These are phyloP conservation scores for Taphrina betulina DNA, from an alignment of 1,139 yeast genomes.

Conservation along the genomic window DNA sequence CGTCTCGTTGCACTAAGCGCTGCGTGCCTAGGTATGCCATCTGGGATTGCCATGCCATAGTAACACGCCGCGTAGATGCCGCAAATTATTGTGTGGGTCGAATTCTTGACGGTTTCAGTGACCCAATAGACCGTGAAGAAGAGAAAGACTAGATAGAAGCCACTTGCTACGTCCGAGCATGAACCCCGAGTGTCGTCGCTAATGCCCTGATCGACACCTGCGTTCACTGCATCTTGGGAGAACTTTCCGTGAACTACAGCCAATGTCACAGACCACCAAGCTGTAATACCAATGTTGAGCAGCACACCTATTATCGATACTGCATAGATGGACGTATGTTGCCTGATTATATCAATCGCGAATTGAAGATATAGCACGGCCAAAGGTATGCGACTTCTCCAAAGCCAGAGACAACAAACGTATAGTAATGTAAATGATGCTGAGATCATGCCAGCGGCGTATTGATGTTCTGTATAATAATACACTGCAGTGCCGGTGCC, in stretches of 20 bases:
- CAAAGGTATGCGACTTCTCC: constrained; percentile 66
- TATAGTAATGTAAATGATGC: constrained; percentile 55
- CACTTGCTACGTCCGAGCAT: constrained; percentile 65
- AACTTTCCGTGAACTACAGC: constrained; percentile 76
- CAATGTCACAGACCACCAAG: constrained; percentile 64
- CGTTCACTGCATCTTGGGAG: constrained; percentile 51
- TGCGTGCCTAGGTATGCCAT: constrained; percentile 77
- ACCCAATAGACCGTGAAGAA: constrained; percentile 85
- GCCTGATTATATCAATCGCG: constrained; percentile 71
- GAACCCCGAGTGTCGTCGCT: constrained; percentile 58
- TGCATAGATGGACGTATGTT: constrained; percentile 66
- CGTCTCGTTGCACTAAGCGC: constrained; percentile 79
- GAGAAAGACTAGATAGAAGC: constrained; percentile 65
- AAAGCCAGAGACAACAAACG: constrained; percentile 71
- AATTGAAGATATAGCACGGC: constrained; percentile 73
- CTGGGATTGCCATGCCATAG: constrained; percentile 66
- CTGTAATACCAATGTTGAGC: constrained; percentile 62
- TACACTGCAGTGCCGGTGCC: constrained; percentile 65
- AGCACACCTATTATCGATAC: constrained; percentile 66
- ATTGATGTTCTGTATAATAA: constrained; percentile 49
- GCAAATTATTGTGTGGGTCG: constrained; percentile 79
- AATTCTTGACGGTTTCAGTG: constrained; percentile 77
- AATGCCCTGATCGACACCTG: constrained; percentile 36
- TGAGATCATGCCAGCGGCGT: constrained; percentile 78
- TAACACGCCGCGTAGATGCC: constrained; percentile 94